Conservation (phyloP, 1,284 basidiomycete species). For the Irpex rosettiformis region DNA sequence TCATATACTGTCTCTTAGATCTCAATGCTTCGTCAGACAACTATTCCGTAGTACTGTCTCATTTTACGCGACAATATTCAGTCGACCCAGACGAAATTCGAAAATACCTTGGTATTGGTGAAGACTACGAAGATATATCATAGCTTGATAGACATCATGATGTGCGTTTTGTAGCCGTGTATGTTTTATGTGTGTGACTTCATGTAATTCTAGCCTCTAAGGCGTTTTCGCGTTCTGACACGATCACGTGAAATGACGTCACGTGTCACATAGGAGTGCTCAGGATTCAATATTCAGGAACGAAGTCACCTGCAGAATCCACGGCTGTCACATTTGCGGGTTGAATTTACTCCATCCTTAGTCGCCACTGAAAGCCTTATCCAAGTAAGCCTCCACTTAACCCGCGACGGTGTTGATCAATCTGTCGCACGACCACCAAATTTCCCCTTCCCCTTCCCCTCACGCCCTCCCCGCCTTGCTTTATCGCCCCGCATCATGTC, state of each 20-base stretch:
- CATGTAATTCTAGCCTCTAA: too few relatives aligned
- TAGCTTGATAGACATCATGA: too few relatives aligned
- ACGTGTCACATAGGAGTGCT: too few relatives aligned
- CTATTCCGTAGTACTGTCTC: conserved; percentile 46
- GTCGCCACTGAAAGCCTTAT: too few relatives aligned
- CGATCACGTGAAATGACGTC: conserved; percentile 12
- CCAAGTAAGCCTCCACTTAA: too few relatives aligned
- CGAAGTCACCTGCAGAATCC: not conserved
- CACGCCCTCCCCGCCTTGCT: not conserved
- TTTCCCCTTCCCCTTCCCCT: not conserved
- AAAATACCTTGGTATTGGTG: conserved; percentile 59
- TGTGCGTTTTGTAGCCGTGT: too few relatives aligned
- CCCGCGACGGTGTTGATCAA: not conserved
- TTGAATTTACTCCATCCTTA: too few relatives aligned
- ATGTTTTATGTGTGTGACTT: not conserved
- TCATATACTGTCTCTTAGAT: not conserved
- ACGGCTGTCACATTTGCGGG: not conserved
- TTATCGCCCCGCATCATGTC: conserved; percentile 7
- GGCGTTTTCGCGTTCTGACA: too few relatives aligned
- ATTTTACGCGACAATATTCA: conserved; percentile 62
- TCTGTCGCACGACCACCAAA: not conserved
- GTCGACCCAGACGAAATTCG: conserved; percentile 58
- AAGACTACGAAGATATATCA: conserved; percentile 72
- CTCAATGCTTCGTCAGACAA: conserved; percentile 23
- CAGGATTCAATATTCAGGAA: too few relatives aligned